Conservation (phyloP, 768 basidiomycete species). For the Tylopilus balloui region DNA sequence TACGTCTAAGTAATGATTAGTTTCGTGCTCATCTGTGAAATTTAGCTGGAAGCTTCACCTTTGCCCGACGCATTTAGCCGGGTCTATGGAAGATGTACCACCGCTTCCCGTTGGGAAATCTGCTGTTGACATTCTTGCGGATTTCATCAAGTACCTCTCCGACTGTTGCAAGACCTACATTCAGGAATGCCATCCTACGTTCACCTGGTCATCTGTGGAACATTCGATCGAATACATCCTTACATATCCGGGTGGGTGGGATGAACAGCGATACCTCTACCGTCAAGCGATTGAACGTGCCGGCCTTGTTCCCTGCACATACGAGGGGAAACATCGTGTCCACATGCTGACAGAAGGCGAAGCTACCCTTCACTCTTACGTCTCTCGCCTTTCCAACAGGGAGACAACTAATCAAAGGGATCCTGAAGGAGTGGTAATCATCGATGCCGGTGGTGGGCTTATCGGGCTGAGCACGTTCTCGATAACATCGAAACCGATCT, state of each 20-base stretch:
- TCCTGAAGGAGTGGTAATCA: background rate
- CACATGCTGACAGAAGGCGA: background rate
- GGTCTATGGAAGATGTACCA: constrained; percentile 23
- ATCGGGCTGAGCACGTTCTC: background rate
- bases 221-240: constrained; percentile 18
- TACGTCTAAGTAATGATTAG: background rate
- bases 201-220: constrained; percentile 14
- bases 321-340: background rate
- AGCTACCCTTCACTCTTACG: background rate
- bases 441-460: background rate
- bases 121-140: background rate
- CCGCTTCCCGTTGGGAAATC: constrained; percentile 19
- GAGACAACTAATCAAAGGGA: background rate
- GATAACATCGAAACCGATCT: background rate
- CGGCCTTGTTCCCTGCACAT: background rate
- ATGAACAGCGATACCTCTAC: constrained; percentile 11
- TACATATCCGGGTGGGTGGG: constrained; percentile 29
- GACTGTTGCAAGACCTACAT: constrained; percentile 10
- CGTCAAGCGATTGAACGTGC: constrained; percentile 18
- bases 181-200: constrained; percentile 13
- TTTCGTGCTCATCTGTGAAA: background rate
- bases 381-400: background rate
- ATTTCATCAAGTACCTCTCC: background rate
- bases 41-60: constrained; percentile 27
- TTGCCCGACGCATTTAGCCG: constrained; percentile 10